phyloP scores from a whole-genome alignment of 2,329 filamentous ascomycete genomes.

The Ophiosphaerella herpotricha region DNA sequence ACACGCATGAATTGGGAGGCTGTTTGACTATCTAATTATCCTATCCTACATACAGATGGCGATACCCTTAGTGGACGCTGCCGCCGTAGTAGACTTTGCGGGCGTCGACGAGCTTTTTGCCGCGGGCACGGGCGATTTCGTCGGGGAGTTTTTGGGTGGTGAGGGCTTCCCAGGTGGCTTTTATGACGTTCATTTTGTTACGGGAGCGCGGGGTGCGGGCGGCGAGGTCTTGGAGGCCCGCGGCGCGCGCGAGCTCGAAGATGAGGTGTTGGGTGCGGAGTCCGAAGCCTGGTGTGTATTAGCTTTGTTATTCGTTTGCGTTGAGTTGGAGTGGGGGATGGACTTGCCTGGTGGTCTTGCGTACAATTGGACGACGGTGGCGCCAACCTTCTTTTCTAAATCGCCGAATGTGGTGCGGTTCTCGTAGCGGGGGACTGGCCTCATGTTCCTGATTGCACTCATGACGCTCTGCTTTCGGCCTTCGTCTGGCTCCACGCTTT shows the following conservation, averaged over 20 bases:
- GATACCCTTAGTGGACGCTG: conserved; percentile 40
- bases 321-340: background rate
- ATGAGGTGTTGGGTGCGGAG: conserved; percentile 89
- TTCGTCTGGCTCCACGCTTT: conserved; percentile 73
- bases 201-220: conserved; percentile 81
- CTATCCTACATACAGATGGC: conserved; percentile 10
- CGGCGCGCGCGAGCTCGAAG: conserved; percentile 89
- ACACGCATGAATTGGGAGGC: no score
- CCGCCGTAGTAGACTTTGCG: conserved; percentile 97
- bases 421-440: conserved; percentile 89
- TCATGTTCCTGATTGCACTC: conserved; percentile 87
- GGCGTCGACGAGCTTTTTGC: conserved; percentile 95
- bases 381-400: conserved; percentile 81
- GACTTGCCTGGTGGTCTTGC: conserved; percentile 82
- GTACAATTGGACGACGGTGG: conserved; percentile 81
- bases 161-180: conserved; percentile 84
- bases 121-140: conserved; percentile 83
- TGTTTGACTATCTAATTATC: no score
- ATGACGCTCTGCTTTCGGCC: conserved; percentile 74
- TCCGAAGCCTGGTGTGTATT: conserved; percentile 74
- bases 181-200: conserved; percentile 98
- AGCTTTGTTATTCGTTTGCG: background rate
- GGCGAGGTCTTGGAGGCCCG: conserved; percentile 84
- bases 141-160: conserved; percentile 84
- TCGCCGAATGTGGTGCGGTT: conserved; percentile 88